Evolutionary conservation across 257 asterid genomes (phyloP), one percentile per base, ranked within the genome.

Genomic region (Fraxinus pennsylvanica): DNA sequence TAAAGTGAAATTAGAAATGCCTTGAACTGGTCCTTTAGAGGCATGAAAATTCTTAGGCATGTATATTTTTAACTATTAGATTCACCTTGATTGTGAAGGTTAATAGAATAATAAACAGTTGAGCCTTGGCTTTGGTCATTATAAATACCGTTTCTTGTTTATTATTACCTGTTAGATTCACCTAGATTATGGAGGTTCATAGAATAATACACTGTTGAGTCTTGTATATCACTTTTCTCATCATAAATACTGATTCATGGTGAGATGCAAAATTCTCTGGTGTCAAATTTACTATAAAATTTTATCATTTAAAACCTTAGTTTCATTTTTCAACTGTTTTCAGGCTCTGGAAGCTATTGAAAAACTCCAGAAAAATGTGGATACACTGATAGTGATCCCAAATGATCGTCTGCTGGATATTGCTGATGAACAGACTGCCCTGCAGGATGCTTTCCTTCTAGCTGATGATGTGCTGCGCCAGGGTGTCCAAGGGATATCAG

Each of bases 401-500:
- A 96, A 93, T 84, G 99, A 96, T 74, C 96, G 98, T 74, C 89
- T 96, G 72, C 86, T 96, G 74, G 99, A 89, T 84, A 91, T 96
- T 85, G 97, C 99, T 36, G 98, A 86, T 78, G 98, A 91, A 83
- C 96, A 93, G 77, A 94, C 97, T 50, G 90, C 97, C 13, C 94
- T 96, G 87, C 99, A 96, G 80, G 98, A 93, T 85, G 99, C 99
- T 81, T 96, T 96, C 86, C 96, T 93, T 86, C 89, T 93, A 75
- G 99, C 99, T 43, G 99, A 96, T 84, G 99, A 96, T 77, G 99
- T 96, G 67, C 88, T 96, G 76, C 96, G 97, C 65, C 99, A 93
- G 81, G 99, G 99, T 69, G 98, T 93, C 75, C 98, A 96, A 86
- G 99, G 99, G 82, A 93, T 96, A 81, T 91, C 99, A 50, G 99